Evolutionary conservation across 1,284 basidiomycete genomes (phyloP).

Genomic region (Apiotrichum sp.): DNA sequence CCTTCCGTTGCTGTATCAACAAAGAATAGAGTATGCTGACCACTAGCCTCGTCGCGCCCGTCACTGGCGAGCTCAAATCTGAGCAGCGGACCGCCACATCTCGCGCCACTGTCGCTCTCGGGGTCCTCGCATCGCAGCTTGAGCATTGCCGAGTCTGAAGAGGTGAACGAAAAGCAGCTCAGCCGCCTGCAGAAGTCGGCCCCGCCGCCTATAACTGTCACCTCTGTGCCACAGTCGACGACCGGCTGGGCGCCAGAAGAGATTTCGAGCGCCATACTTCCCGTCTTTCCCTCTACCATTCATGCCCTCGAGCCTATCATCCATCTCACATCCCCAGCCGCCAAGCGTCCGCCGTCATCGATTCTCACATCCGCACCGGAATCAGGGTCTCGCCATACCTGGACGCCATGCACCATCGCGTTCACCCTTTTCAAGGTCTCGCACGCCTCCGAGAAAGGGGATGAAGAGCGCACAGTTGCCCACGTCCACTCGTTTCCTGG

Average conservation of each 20-base stretch:
- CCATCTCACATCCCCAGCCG: conserved; percentile 20
- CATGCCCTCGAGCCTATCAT: conserved; percentile 25
- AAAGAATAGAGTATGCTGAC: too few relatives aligned
- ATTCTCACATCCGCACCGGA: conserved; percentile 18
- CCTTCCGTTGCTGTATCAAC: too few relatives aligned
- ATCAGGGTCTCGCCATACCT: conserved; percentile 11
- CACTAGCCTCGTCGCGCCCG: too few relatives aligned
- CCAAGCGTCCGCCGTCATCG: conserved; percentile 8
- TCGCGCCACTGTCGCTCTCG: background rate
- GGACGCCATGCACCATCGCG: conserved; percentile 17
- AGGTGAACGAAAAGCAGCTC: too few relatives aligned
- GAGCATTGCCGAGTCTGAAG: background rate
- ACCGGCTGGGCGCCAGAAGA: conserved; percentile 6
- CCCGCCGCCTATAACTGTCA: too few relatives aligned
- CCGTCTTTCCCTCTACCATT: conserved; percentile 25
- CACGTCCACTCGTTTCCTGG: conserved; percentile 13
- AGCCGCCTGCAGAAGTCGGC: too few relatives aligned
- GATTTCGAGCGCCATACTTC: conserved; percentile 22
- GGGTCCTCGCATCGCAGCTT: background rate
- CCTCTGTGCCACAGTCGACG: too few relatives aligned
- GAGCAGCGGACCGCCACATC: background rate
- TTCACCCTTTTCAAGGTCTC: conserved; percentile 19
- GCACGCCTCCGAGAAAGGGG: conserved; percentile 14
- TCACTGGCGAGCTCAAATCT: too few relatives aligned
- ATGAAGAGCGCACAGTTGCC: conserved; percentile 16